These are phyloP conservation scores for Dysphania ambrosioides DNA, from an alignment of 148 eudicot genomes.

Conservation along the genomic window DNA sequence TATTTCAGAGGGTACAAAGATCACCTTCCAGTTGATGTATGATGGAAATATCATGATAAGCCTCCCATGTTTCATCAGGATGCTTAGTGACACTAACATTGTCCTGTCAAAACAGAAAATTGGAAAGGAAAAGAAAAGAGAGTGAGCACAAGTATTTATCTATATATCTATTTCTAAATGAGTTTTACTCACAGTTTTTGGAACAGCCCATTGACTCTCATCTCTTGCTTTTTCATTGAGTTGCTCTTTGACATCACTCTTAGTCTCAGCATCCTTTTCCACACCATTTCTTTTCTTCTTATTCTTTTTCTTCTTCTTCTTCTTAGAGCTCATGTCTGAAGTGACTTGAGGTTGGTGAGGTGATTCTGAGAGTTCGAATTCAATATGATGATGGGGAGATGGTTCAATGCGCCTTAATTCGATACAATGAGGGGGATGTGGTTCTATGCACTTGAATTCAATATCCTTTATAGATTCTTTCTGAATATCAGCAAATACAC, in stretches of 20 bases:
- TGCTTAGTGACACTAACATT: not conserved
- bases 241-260: not conserved
- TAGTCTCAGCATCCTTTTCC: not conserved
- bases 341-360: too few species aligned
- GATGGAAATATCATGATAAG: not conserved
- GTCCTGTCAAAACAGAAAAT: not conserved
- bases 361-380: too few species aligned
- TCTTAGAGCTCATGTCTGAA: not conserved
- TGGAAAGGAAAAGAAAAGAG: too few species aligned
- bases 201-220: not conserved
- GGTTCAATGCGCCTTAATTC: not conserved
- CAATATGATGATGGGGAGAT: not conserved
- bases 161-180: not conserved
- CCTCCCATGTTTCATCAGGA: not conserved
- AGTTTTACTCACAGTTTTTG: not conserved
- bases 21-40: conserved; percentile 2
- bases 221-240: not conserved
- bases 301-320: conserved; percentile 18
- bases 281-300: conserved; percentile 30
- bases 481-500: conserved; percentile 54
- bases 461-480: too few species aligned
- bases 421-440: not conserved
- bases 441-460: not conserved
- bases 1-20: not conserved
- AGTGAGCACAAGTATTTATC: not conserved